Percentiles rank a stretch among this genome's conserved stretches.
Evolutionary conservation across 768 basidiomycete genomes (phyloP).

Genomic region (Lactifluus rugatus): DNA sequence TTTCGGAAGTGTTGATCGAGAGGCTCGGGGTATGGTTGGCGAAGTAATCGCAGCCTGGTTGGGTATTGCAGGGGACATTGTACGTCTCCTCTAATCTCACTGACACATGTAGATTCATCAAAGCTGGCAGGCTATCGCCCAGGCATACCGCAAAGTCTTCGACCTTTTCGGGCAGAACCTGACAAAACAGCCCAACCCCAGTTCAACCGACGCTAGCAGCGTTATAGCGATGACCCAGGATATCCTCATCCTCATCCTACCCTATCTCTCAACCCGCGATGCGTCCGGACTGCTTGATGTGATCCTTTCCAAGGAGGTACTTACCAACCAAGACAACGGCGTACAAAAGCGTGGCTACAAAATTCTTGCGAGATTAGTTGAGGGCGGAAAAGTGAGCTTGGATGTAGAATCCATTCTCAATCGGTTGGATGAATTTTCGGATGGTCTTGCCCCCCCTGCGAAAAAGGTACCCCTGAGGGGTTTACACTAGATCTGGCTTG

Average conservation of each 20-base stretch:
- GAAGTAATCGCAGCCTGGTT: conserved; percentile 87
- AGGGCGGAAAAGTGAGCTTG: conserved; percentile 39
- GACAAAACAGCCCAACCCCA: conserved; percentile 29
- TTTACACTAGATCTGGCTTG: background rate
- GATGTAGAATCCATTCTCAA: conserved; percentile 53
- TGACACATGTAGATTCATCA: background rate
- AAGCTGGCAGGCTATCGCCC: conserved; percentile 52
- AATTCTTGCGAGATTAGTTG: conserved; percentile 65
- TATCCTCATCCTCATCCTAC: conserved; percentile 75
- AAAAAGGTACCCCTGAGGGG: conserved; percentile 52
- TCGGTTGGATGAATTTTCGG: conserved; percentile 52
- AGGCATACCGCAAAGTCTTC: conserved; percentile 71
- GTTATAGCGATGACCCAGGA: conserved; percentile 66
- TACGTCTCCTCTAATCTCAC: background rate
- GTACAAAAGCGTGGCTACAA: conserved; percentile 96
- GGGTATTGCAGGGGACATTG: conserved; percentile 57
- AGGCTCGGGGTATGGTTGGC: conserved; percentile 66
- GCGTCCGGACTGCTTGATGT: conserved; percentile 54
- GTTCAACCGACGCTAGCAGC: conserved; percentile 32
- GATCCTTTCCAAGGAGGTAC: conserved; percentile 56
- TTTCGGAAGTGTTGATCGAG: conserved; percentile 76
- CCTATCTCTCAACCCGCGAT: conserved; percentile 56
- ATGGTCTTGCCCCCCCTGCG: conserved; percentile 67
- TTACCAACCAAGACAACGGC: conserved; percentile 72
- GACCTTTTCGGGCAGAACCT: conserved; percentile 61